A percentile compares a stretch with the other conserved stretches of the same genome.
These are phyloP conservation scores for Ensete glaucum DNA, from an alignment of 176 grass and related monocot genomes.

Conservation along the genomic window DNA sequence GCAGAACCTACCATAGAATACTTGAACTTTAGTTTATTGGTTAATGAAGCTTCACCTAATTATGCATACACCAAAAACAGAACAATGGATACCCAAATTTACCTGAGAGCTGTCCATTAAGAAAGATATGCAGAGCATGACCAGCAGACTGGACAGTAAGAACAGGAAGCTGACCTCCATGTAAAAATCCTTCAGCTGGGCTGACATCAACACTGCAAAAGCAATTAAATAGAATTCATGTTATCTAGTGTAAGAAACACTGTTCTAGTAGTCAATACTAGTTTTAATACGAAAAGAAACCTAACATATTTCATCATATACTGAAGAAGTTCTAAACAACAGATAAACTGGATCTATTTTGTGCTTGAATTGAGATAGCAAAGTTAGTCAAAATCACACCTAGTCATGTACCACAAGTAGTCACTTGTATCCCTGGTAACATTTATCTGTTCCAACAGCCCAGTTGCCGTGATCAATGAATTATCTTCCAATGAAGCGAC, in stretches of 20 bases:
- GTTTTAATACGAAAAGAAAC: neutral
- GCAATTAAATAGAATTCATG: conserved; percentile 1
- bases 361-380: neutral
- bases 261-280: neutral
- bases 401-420: conserved; percentile 96
- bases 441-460: conserved; percentile 92
- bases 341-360: neutral
- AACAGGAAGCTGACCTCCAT: conserved; percentile 51
- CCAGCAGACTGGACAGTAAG: conserved; percentile 83
- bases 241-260: neutral
- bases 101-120: conserved; percentile 92
- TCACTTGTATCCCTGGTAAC: conserved; percentile 83
- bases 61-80: neutral
- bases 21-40: conserved; percentile 19
- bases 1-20: conserved; percentile 47
- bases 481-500: conserved; percentile 63
- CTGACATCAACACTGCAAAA: conserved; percentile 64
- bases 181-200: conserved; percentile 67
- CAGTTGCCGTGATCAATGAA: conserved; percentile 52
- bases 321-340: neutral
- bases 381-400: conserved; percentile 32
- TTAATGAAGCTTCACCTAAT: neutral
- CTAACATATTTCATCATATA: neutral
- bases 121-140: conserved; percentile 73
- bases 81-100: conserved; percentile 8